Evolutionary conservation across 345 rosid genomes (phyloP).

Genomic region (thale cress (Arabidopsis thaliana)): DNA sequence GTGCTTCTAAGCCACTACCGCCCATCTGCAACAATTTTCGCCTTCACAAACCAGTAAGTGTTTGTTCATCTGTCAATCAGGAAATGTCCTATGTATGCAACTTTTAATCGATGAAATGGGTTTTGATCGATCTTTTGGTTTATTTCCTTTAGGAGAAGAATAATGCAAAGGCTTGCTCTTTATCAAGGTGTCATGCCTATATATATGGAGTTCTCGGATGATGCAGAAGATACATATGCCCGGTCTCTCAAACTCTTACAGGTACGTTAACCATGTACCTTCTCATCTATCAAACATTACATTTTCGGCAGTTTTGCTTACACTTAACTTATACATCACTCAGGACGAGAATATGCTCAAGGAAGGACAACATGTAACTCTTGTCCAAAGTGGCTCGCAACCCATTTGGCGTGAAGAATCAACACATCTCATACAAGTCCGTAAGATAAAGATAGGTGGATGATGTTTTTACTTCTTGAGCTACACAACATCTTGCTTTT

Average conservation of each 20-base stretch:
- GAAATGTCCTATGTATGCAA: slow-evolving; percentile 9
- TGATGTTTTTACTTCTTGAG: slow-evolving; percentile 38
- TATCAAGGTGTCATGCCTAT: slow-evolving; percentile 93
- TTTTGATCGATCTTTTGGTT: slow-evolving; percentile 14
- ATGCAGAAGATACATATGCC: slow-evolving; percentile 88
- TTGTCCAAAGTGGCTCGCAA: slow-evolving; percentile 95
- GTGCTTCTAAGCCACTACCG: slow-evolving; percentile 81
- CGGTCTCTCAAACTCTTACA: slow-evolving; percentile 69
- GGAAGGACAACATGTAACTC: slow-evolving; percentile 76
- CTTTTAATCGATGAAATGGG: not conserved
- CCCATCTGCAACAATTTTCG: slow-evolving; percentile 84
- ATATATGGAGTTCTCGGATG: slow-evolving; percentile 83
- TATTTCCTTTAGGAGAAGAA: slow-evolving; percentile 65
- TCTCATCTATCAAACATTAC: not conserved
- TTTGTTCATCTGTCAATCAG: not conserved
- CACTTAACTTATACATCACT: slow-evolving; percentile 24
- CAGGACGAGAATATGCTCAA: slow-evolving; percentile 70
- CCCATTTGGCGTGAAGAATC: slow-evolving; percentile 96
- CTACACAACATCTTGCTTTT: slow-evolving; percentile 6
- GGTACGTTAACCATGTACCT: slow-evolving; percentile 47
- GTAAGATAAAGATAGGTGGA: slow-evolving; percentile 68
- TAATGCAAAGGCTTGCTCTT: slow-evolving; percentile 85
- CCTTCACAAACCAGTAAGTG: slow-evolving; percentile 94
- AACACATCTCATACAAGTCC: slow-evolving; percentile 94
- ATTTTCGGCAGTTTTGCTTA: slow-evolving; percentile 12